Percentiles rank a stretch among this genome's conserved stretches.
phyloP scores from a whole-genome alignment of 2,329 filamentous ascomycete species.

The Aspergillus oerlinghausenensis region DNA sequence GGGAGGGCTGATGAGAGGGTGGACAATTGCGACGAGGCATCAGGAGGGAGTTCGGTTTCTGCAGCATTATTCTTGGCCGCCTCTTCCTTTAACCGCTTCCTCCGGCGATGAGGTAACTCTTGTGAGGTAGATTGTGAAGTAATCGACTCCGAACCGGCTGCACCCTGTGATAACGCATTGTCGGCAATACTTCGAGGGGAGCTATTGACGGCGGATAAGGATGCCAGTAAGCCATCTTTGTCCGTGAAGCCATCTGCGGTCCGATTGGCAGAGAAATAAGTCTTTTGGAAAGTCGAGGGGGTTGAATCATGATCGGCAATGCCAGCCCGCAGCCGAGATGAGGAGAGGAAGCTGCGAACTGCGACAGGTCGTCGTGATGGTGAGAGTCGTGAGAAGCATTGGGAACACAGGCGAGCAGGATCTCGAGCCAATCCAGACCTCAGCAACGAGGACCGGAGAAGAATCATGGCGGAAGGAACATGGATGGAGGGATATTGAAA shows the following conservation, averaged over 20 bases:
- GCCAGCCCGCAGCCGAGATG: constrained; percentile 27
- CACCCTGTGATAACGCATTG: constrained; percentile 12
- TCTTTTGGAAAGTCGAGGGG: constrained; percentile 28
- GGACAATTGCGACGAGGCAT: constrained; percentile 59
- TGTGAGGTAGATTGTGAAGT: constrained; percentile 15
- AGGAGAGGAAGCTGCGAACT: constrained; percentile 29
- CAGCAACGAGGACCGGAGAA: constrained; percentile 33
- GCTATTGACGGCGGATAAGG: constrained; percentile 22
- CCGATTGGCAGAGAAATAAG: constrained; percentile 38
- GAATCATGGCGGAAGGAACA: constrained; percentile 29
- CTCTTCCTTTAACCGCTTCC: constrained; percentile 39
- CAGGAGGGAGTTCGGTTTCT: constrained; percentile 46
- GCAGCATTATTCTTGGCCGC: constrained; percentile 14
- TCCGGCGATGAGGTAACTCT: constrained; percentile 40
- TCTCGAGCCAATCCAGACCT: constrained; percentile 30
- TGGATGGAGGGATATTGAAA: constrained; percentile 2
- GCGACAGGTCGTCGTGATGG: constrained; percentile 14
- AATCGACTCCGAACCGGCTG: constrained; percentile 16
- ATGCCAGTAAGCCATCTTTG: constrained; percentile 23
- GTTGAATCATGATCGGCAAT: constrained; percentile 23
- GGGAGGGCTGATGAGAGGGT: constrained; percentile 54
- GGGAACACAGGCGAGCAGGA: constrained; percentile 27
- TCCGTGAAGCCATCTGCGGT: constrained; percentile 13
- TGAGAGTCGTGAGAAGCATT: constrained; percentile 26
- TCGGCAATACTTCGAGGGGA: constrained; percentile 7